Evolutionary conservation across 257 asterid genomes (phyloP).

Genomic region (Plantago major): DNA sequence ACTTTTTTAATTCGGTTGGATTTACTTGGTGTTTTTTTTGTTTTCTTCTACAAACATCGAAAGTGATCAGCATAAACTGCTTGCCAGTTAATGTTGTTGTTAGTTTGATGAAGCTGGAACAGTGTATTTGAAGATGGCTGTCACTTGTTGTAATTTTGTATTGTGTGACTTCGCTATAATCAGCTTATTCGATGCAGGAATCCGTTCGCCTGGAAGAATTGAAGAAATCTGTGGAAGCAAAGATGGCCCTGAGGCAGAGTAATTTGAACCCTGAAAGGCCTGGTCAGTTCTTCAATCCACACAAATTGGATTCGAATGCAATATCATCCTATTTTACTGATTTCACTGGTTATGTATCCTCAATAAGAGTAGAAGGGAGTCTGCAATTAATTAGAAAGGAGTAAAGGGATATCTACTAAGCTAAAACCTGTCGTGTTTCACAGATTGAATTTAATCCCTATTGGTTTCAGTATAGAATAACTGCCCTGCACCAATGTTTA

Average conservation of each 20-base stretch:
- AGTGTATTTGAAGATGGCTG: too few species aligned
- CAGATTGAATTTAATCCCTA: too few species aligned
- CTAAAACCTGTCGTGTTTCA: too few species aligned
- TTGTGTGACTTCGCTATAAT: slow-evolving; percentile 9
- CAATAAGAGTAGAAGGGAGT: too few species aligned
- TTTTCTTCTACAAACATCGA: not conserved
- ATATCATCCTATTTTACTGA: not conserved
- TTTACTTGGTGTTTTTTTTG: slow-evolving; percentile 16
- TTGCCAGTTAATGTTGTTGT: too few species aligned
- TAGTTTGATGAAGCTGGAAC: too few species aligned
- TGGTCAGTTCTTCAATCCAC: slow-evolving; percentile 40
- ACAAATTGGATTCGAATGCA: not conserved
- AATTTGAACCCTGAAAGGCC: slow-evolving; percentile 92
- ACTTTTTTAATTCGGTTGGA: not conserved
- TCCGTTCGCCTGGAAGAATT: slow-evolving; percentile 90
- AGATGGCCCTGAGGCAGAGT: slow-evolving; percentile 63
- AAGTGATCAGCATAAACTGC: too few species aligned
- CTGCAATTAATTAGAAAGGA: too few species aligned
- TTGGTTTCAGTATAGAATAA: too few species aligned
- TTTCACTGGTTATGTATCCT: too few species aligned
- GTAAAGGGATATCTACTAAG: too few species aligned
- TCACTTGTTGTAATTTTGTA: not conserved
- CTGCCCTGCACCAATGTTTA: too few species aligned
- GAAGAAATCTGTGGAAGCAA: slow-evolving; percentile 80
- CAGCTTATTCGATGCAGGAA: slow-evolving; percentile 55